A percentile compares a stretch with the other conserved stretches of the same genome.
phyloP scores from a whole-genome alignment of 2,329 filamentous ascomycete species.

The Hypocrella siamensis region DNA sequence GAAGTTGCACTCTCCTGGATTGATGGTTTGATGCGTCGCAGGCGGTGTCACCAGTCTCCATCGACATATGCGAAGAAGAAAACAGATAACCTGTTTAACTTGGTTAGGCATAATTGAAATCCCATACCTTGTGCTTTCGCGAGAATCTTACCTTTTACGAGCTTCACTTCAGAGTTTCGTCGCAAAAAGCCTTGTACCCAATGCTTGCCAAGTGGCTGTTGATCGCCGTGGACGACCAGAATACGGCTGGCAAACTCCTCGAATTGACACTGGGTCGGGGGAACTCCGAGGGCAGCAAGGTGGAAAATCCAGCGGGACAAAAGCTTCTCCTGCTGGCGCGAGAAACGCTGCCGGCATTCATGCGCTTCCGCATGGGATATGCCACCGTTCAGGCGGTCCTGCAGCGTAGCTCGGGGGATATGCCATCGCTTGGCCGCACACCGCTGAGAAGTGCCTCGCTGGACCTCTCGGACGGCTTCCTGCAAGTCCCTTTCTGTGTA shows the following conservation, averaged over 20 bases:
- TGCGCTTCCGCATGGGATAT: constrained; percentile 6
- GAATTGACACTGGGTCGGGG: constrained; percentile 5
- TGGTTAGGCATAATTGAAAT: constrained; percentile 1
- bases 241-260: constrained; percentile 5
- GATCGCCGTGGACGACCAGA: constrained; percentile 5
- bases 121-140: background rate
- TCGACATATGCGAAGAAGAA: constrained; percentile 2
- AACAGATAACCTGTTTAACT: constrained; percentile 3
- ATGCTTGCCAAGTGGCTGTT: constrained; percentile 5
- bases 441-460: constrained; percentile 6
- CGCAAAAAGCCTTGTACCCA: constrained; percentile 6
- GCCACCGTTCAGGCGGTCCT: constrained; percentile 5
- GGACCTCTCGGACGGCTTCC: constrained; percentile 6
- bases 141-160: constrained; percentile 5
- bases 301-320: constrained; percentile 5
- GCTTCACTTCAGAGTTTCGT: constrained; percentile 5
- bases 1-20: constrained; percentile 4
- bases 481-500: constrained; percentile 6
- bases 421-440: constrained; percentile 6
- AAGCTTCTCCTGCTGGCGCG: constrained; percentile 5
- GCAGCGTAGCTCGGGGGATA: constrained; percentile 5
- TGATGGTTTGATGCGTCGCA: constrained; percentile 3
- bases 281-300: constrained; percentile 4
- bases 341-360: constrained; percentile 6
- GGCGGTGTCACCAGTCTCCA: constrained; percentile 3